phyloP scores from a whole-genome alignment of 176 grass and related monocot genomes.

The Tuctoria greenei region DNA sequence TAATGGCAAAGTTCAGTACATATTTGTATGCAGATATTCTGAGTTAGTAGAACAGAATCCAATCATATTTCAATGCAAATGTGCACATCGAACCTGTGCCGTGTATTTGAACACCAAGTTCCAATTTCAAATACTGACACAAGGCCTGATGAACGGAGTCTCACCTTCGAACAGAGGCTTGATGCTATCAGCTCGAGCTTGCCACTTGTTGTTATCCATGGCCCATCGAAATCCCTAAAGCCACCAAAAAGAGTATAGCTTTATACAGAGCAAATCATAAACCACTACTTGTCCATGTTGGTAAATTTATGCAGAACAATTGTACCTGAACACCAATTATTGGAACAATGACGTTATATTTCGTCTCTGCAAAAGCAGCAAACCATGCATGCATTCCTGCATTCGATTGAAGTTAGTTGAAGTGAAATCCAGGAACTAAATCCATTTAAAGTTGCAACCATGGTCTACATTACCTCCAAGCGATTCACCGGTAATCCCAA shows the following conservation, averaged over 20 bases:
- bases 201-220: constrained; percentile 82
- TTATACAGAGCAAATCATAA: constrained; percentile 7
- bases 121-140: constrained; percentile 5
- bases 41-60: background rate
- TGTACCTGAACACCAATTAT: constrained; percentile 91
- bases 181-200: constrained; percentile 79
- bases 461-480: constrained; percentile 70
- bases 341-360: constrained; percentile 73
- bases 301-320: background rate
- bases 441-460: constrained; percentile 18
- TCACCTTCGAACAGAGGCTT: constrained; percentile 93
- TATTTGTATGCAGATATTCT: background rate
- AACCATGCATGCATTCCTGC: constrained; percentile 97
- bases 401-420: constrained; percentile 30
- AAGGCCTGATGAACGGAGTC: background rate
- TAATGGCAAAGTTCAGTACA: constrained; percentile 1
- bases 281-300: background rate
- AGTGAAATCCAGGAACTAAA: background rate
- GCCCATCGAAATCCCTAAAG: constrained; percentile 84
- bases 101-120: background rate
- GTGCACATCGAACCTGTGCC: background rate
- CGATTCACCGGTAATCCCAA: constrained; percentile 96
- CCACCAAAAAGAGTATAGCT: constrained; percentile 19
- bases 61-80: background rate
- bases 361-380: constrained; percentile 70